phyloP scores from a whole-genome alignment of 306 rosid species.

The Alnus rubra region DNA sequence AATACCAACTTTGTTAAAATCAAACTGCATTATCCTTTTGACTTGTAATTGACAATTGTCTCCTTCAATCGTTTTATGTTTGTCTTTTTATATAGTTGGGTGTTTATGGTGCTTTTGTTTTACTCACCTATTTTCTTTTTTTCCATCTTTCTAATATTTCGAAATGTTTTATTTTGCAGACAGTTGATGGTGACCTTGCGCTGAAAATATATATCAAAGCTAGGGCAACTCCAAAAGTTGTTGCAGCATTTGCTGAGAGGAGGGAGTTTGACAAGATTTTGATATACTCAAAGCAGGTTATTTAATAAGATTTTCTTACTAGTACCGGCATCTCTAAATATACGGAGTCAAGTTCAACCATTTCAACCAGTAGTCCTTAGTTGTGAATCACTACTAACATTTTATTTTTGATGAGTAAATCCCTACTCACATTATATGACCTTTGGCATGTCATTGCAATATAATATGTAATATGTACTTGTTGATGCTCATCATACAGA shows the following conservation, averaged over 20 bases:
- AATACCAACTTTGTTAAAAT: neutral
- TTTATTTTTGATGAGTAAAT: neutral
- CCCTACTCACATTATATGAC: neutral
- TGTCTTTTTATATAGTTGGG: neutral
- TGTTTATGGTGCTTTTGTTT: neutral
- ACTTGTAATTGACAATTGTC: constrained; percentile 2
- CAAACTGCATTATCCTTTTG: neutral
- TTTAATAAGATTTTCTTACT: neutral
- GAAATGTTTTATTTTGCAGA: constrained; percentile 43
- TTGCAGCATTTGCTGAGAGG: constrained; percentile 98
- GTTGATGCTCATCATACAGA: neutral
- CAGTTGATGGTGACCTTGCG: constrained; percentile 94
- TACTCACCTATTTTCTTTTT: neutral
- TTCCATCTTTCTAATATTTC: too few species aligned
- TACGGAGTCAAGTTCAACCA: neutral
- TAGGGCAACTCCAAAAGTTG: constrained; percentile 98
- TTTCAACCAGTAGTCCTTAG: neutral
- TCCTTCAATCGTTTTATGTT: neutral
- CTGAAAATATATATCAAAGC: constrained; percentile 96
- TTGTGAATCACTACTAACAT: neutral
- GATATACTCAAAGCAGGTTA: constrained; percentile 98
- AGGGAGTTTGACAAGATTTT: constrained; percentile 98
- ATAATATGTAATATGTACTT: neutral
- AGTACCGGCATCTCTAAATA: neutral
- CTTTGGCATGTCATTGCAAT: neutral